phyloP scores from a whole-genome alignment of 2,329 filamentous ascomycete species.

The Ilyonectria sp. region DNA sequence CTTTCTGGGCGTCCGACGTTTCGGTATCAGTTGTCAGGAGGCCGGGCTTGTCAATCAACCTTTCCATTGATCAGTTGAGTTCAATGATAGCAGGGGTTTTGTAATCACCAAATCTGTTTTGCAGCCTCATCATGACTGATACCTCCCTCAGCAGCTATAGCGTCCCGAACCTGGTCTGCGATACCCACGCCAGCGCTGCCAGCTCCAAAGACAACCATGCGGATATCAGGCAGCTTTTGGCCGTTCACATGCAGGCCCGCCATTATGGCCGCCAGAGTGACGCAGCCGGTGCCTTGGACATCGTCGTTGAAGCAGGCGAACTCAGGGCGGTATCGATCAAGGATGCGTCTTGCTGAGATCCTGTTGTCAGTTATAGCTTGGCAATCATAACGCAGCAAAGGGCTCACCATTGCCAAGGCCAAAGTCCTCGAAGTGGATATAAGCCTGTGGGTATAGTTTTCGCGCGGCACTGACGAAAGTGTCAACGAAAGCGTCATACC shows the following conservation, averaged over 20 bases:
- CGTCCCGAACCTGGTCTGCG: slow-evolving; percentile 86
- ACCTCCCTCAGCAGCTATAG: slow-evolving; percentile 78
- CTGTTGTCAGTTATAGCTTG: not conserved
- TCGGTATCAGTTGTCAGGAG: slow-evolving; percentile 77
- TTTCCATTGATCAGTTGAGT: slow-evolving; percentile 49
- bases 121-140: slow-evolving; percentile 82
- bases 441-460: slow-evolving; percentile 82
- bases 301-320: slow-evolving; percentile 94
- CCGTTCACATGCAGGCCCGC: slow-evolving; percentile 80
- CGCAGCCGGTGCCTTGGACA: slow-evolving; percentile 90
- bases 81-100: not conserved
- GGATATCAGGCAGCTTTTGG: slow-evolving; percentile 76
- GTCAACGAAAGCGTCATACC: slow-evolving; percentile 85
- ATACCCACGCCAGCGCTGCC: slow-evolving; percentile 89
- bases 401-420: slow-evolving; percentile 77
- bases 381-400: rapidly evolving
- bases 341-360: slow-evolving; percentile 75
- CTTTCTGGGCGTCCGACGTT: slow-evolving; percentile 76
- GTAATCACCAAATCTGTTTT: slow-evolving; percentile 80
- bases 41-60: slow-evolving; percentile 87
- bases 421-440: slow-evolving; percentile 93
- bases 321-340: slow-evolving; percentile 81
- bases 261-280: slow-evolving; percentile 87
- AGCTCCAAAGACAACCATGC: slow-evolving; percentile 83
- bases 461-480: slow-evolving; percentile 79